Evolutionary conservation across 345 rosid species (phyloP), one percentile per base, ranked within the genome.

Genomic region (Draba incana): DNA sequence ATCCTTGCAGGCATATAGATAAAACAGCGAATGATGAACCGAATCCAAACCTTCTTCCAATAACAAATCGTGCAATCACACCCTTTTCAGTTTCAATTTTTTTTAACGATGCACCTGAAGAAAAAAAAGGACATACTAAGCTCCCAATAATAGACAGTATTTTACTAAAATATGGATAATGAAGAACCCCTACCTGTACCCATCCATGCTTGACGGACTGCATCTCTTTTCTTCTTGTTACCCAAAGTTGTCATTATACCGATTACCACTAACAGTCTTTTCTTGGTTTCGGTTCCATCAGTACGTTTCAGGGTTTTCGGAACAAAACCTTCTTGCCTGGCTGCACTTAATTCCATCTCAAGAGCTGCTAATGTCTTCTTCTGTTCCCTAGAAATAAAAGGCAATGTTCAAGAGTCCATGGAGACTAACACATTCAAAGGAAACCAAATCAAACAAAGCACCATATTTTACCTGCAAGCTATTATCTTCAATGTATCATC

Each of bases 161-260:
- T 51, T 44, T 10, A 41, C 52, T 25, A 31, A 70, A 50, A 28
- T 12, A 55, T 16, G 52, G 41, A 56, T 6, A 52, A 56, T 10
- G 47, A 57, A 57, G 4, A 44, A 43, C 35, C 64, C 64, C 4
- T 82, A 88, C 94, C 94, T 5, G 79, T 82, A 64, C 91, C 95
- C 93, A 89, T 86, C 99, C 98, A 91, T 44, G 99, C 91, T 82
- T 87, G 87, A 10, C 98, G 87, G 38, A 89, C 81, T 7, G 96
- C 95, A 72, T 89, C 90, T 66, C 97, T 82, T 59, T 87, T 88
- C 77, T 83, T 87, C 78, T 77, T 85, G 41, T 82, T 86, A 48
- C 88, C 97, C 67, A 88, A 91, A 39, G 59, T 79, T 3, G 97
- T 91, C 68, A 87, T 61, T 24, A 94, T 78, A 41, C 99, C 98